These are phyloP conservation scores for Xylaria sp. DNA, from an alignment of 2,329 filamentous ascomycete species.

Conservation along the genomic window DNA sequence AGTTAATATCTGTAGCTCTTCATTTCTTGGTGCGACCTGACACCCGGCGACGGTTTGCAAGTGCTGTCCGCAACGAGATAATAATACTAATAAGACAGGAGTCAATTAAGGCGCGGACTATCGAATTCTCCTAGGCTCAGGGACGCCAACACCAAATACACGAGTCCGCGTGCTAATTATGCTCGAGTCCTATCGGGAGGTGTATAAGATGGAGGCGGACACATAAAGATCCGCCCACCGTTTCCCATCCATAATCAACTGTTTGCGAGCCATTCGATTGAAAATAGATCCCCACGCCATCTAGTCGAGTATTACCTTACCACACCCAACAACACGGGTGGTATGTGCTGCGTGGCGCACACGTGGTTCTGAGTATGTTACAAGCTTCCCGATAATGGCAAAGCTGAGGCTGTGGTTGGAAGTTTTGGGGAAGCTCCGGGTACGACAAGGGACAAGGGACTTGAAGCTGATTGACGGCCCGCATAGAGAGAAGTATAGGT, in stretches of 20 bases:
- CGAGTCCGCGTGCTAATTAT: neutral
- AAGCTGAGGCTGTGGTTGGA: slow-evolving; percentile 11
- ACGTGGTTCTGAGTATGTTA: slow-evolving; percentile 6
- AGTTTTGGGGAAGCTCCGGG: slow-evolving; percentile 29
- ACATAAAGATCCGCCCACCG: slow-evolving; percentile 15
- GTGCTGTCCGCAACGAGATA: slow-evolving; percentile 9
- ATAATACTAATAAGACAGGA: slow-evolving; percentile 19
- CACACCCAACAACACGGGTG: too few relatives aligned
- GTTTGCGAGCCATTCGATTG: slow-evolving; percentile 6
- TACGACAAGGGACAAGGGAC: slow-evolving; percentile 9
- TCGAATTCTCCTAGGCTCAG: slow-evolving; percentile 12
- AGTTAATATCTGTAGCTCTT: slow-evolving; percentile 9
- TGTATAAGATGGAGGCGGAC: slow-evolving; percentile 19
- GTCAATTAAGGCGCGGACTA: slow-evolving; percentile 21
- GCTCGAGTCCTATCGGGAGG: neutral
- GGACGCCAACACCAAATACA: neutral
- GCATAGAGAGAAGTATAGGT: neutral
- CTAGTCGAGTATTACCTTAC: neutral
- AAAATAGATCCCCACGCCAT: slow-evolving; percentile 18
- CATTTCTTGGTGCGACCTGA: slow-evolving; percentile 6
- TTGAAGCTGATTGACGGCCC: neutral
- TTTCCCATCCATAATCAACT: neutral
- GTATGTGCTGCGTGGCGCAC: slow-evolving; percentile 3
- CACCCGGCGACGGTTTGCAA: slow-evolving; percentile 16
- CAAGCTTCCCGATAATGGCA: neutral